phyloP scores from a whole-genome alignment of 257 asterid species.

The Solanum habrochaites region DNA sequence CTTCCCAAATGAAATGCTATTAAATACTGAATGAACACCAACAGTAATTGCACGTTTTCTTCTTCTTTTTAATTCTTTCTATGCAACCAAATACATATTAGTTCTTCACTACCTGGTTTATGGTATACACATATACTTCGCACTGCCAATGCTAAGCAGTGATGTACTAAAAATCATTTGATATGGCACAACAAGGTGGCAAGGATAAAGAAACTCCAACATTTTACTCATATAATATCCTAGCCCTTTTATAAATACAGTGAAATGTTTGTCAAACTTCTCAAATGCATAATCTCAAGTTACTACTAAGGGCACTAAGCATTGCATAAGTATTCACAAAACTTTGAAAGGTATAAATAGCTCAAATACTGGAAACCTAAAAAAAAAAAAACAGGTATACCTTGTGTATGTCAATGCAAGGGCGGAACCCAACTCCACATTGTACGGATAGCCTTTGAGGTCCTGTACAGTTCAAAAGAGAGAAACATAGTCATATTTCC shows the following conservation, averaged over 20 bases:
- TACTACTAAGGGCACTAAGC: not conserved
- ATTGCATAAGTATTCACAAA: not conserved
- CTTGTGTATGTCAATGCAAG: conserved; percentile 98
- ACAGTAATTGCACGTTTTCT: not conserved
- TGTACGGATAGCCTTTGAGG: conserved; percentile 29
- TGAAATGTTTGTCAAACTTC: not conserved
- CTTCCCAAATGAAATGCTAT: not conserved
- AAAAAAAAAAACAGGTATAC: conserved; percentile 16
- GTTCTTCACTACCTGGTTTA: not conserved
- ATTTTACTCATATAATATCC: not conserved
- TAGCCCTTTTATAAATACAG: not conserved
- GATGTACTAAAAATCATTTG: not conserved
- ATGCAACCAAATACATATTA: not conserved
- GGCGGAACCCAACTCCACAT: conserved; percentile 75
- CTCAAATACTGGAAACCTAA: not conserved
- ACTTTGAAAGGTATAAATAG: not conserved
- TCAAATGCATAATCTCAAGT: not conserved
- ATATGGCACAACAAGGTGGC: not conserved
- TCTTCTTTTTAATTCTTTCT: not conserved
- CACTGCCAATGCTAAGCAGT: not conserved
- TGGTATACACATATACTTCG: not conserved
- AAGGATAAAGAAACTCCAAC: not conserved
- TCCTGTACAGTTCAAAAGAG: conserved; percentile 23
- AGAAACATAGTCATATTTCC: not conserved
- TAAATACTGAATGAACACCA: not conserved